Evolutionary conservation across 208 protist species (phyloP).

Genomic region (Trypanosoma theileri): DNA sequence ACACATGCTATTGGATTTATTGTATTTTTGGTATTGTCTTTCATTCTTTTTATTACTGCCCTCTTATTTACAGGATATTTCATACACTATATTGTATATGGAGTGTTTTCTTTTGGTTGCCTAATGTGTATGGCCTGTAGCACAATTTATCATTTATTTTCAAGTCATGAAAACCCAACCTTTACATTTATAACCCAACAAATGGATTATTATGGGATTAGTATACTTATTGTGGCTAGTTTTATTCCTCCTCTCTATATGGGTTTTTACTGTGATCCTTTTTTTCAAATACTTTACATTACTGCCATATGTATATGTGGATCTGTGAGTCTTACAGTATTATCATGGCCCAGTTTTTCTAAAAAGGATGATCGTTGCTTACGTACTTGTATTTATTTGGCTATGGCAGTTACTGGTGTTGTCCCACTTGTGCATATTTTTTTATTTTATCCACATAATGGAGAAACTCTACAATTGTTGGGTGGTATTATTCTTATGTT

Average conservation of each 20-base stretch:
- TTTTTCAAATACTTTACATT: conserved; percentile 42
- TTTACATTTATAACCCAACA: conserved; percentile 30
- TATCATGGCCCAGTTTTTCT: conserved; percentile 26
- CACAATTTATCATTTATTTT: conserved; percentile 48
- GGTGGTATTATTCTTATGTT: conserved; percentile 43
- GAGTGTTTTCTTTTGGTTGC: conserved; percentile 35
- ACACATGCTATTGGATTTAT: conserved; percentile 73
- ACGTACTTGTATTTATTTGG: conserved; percentile 35
- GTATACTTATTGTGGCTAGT: conserved; percentile 43
- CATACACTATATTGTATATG: conserved; percentile 31
- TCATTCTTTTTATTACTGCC: conserved; percentile 37
- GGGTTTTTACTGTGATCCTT: conserved; percentile 41
- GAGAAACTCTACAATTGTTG: neutral
- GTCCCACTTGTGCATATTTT: conserved; percentile 36
- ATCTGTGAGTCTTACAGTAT: conserved; percentile 24
- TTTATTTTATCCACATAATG: conserved; percentile 22
- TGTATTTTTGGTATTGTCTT: conserved; percentile 51
- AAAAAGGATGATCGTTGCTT: conserved; percentile 19
- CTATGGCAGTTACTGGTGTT: conserved; percentile 34
- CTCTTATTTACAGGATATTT: conserved; percentile 32
- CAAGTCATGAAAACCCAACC: conserved; percentile 30
- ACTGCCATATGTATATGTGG: conserved; percentile 31
- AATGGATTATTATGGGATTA: conserved; percentile 59
- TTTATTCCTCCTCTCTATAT: conserved; percentile 58
- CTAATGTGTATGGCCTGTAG: conserved; percentile 47